These are phyloP conservation scores for Anethum foeniculum DNA, from an alignment of 140 eudicot species.

Conservation along the genomic window DNA sequence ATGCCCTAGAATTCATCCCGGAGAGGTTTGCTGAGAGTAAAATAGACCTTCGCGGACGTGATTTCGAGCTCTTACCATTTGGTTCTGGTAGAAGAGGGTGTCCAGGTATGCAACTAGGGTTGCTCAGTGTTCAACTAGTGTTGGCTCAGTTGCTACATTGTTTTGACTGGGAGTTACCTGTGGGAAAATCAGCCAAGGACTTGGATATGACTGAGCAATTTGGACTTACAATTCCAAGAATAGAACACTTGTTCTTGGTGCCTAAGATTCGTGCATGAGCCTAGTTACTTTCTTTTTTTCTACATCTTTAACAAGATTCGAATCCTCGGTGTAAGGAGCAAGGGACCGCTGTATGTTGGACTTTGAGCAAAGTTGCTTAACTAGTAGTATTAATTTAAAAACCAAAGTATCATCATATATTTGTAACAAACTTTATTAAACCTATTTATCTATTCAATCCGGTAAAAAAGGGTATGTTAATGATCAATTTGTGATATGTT, in stretches of 20 bases:
- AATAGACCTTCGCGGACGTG: constrained; percentile 15
- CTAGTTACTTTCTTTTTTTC: too few species aligned
- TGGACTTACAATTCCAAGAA: background rate
- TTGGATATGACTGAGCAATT: constrained; percentile 8
- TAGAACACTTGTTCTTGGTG: background rate
- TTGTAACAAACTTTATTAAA: too few species aligned
- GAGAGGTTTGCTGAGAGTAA: constrained; percentile 20
- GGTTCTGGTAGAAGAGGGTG: constrained; percentile 11
- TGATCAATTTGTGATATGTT: too few species aligned
- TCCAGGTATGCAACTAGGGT: background rate
- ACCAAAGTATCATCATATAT: too few species aligned
- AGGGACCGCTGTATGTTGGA: too few species aligned
- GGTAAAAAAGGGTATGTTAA: too few species aligned
- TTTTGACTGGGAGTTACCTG: background rate
- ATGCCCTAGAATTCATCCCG: constrained; percentile 18
- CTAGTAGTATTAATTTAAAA: too few species aligned
- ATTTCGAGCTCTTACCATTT: constrained; percentile 21
- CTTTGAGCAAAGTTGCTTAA: too few species aligned
- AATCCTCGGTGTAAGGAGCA: too few species aligned
- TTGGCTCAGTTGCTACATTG: background rate
- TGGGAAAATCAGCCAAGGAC: background rate
- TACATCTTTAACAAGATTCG: too few species aligned
- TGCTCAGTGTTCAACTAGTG: constrained; percentile 1
- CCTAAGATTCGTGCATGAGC: background rate
- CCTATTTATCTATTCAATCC: too few species aligned